phyloP scores from a whole-genome alignment of 805 yeast species.

The Wickerhamomyces alni region DNA sequence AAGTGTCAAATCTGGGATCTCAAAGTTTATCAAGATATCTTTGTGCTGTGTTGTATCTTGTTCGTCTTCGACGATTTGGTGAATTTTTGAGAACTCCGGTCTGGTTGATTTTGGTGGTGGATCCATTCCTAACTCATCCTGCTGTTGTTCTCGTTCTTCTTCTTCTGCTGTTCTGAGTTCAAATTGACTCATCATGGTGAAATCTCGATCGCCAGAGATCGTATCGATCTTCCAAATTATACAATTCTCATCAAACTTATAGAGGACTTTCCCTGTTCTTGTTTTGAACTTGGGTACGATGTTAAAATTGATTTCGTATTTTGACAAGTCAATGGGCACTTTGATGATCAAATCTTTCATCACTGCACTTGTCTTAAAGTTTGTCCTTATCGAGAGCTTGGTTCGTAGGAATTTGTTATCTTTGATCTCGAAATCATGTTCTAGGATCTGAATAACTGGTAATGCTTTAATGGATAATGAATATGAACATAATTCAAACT shows the following conservation, averaged over 20 bases:
- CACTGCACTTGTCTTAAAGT: constrained; percentile 57
- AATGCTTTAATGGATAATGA: constrained; percentile 33
- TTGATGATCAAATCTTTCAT: constrained; percentile 52
- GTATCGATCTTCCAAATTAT: constrained; percentile 69
- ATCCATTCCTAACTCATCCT: constrained; percentile 17
- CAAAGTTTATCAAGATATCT: constrained; percentile 48
- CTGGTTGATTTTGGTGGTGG: constrained; percentile 20
- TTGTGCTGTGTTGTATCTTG: constrained; percentile 7
- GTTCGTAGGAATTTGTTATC: background rate
- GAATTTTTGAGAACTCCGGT: constrained; percentile 19
- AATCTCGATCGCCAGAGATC: constrained; percentile 52
- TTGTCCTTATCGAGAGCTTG: constrained; percentile 38
- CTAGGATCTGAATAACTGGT: constrained; percentile 5
- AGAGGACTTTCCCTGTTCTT: constrained; percentile 63
- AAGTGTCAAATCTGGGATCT: constrained; percentile 57
- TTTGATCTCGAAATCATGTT: background rate
- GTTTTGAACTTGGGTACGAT: constrained; percentile 60
- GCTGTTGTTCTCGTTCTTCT: constrained; percentile 9
- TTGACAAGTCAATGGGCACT: constrained; percentile 50
- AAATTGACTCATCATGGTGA: constrained; percentile 53
- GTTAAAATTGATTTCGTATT: constrained; percentile 17
- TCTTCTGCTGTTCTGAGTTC: constrained; percentile 22
- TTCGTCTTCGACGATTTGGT: constrained; percentile 8
- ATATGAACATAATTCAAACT: constrained; percentile 50
- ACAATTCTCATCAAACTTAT: constrained; percentile 63